A percentile compares a stretch with the other conserved stretches of the same genome.
Evolutionary conservation across 257 asterid species (phyloP).

Genomic region (Lantana camara): DNA sequence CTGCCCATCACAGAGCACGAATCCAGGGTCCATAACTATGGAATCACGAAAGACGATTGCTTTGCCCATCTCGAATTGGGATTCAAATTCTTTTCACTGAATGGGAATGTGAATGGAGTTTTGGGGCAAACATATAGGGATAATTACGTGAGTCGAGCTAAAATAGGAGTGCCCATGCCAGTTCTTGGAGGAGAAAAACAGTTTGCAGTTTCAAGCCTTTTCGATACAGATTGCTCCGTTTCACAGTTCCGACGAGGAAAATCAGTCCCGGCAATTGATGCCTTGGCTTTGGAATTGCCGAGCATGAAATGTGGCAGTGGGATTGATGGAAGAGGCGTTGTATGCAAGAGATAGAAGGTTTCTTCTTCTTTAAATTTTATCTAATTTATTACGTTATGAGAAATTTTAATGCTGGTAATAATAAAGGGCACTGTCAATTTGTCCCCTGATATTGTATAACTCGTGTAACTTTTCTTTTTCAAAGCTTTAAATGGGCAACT

Average conservation of each 20-base stretch:
- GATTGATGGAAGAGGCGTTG: slow-evolving; percentile 46
- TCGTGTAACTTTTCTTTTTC: too few species aligned
- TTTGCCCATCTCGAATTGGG: slow-evolving; percentile 69
- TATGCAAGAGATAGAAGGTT: slow-evolving; percentile 44
- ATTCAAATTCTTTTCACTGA: slow-evolving; percentile 47
- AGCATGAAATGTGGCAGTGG: slow-evolving; percentile 47
- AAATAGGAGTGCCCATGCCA: slow-evolving; percentile 55
- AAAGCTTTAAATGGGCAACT: background rate
- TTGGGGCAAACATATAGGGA: slow-evolving; percentile 64
- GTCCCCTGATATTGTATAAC: too few species aligned
- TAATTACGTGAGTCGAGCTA: slow-evolving; percentile 50
- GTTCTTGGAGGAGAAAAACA: slow-evolving; percentile 62
- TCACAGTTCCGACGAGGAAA: slow-evolving; percentile 36
- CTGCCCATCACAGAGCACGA: slow-evolving; percentile 54
- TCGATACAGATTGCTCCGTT: slow-evolving; percentile 46
- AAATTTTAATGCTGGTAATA: too few species aligned
- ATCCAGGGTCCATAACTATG: slow-evolving; percentile 51
- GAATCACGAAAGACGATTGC: slow-evolving; percentile 50
- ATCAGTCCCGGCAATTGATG: background rate
- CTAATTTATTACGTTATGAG: too few species aligned
- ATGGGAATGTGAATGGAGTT: slow-evolving; percentile 49
- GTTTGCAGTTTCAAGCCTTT: slow-evolving; percentile 43
- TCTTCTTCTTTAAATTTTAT: too few species aligned
- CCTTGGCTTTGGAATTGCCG: slow-evolving; percentile 35
- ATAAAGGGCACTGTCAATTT: too few species aligned